phyloP scores from a whole-genome alignment of 306 rosid species.

The Mucuna pruriens region DNA sequence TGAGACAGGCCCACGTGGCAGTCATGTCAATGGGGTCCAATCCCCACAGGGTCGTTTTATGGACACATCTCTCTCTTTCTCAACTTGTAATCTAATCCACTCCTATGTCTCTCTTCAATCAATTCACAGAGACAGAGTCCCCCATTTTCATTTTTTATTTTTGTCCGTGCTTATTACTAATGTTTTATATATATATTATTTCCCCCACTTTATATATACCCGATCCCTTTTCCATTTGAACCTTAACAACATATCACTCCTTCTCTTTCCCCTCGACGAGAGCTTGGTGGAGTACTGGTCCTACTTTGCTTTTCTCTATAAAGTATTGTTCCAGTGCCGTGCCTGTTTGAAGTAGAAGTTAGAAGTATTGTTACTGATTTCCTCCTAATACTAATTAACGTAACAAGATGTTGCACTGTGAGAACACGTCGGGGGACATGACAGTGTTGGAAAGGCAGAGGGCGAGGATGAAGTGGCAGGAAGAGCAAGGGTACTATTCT shows the following conservation, averaged over 20 bases:
- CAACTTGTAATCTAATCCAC: background rate
- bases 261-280: too few relatives aligned
- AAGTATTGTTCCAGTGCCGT: too few relatives aligned
- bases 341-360: too few relatives aligned
- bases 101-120: constrained; percentile 45
- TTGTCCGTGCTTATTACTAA: background rate
- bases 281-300: too few relatives aligned
- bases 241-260: constrained; percentile 19
- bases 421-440: constrained; percentile 45
- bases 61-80: constrained; percentile 42
- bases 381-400: background rate
- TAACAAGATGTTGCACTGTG: constrained; percentile 55
- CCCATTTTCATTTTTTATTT: background rate
- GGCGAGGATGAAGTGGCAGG: constrained; percentile 50
- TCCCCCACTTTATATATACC: constrained; percentile 35
- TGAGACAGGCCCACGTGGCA: constrained; percentile 55
- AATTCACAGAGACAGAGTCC: constrained; percentile 44
- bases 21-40: constrained; percentile 56
- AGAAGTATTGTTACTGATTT: too few relatives aligned
- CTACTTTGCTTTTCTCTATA: too few relatives aligned
- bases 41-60: constrained; percentile 49
- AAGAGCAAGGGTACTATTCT: constrained; percentile 37
- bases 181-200: background rate
- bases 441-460: constrained; percentile 57
- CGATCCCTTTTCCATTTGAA: constrained; percentile 11